These are phyloP conservation scores for Priceomyces haplophilus DNA, from an alignment of 805 yeast species.

Conservation along the genomic window DNA sequence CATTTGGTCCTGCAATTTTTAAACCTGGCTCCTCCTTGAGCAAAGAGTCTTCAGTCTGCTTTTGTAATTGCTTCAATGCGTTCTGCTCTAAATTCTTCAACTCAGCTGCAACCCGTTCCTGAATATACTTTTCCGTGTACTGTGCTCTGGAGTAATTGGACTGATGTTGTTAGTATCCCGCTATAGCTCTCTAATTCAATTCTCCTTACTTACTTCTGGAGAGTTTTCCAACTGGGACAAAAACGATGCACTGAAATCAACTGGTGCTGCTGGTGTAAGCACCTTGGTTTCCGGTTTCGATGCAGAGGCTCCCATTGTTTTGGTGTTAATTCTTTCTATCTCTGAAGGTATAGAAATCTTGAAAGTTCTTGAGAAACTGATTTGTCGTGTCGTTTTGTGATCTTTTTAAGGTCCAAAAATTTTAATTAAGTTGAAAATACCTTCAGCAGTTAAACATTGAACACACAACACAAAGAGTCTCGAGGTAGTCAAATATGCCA, in stretches of 20 bases:
- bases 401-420: background rate
- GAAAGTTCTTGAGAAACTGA: background rate
- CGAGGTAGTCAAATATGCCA: conserved; percentile 36
- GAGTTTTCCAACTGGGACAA: conserved; percentile 60
- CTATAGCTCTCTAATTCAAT: background rate
- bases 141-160: conserved; percentile 71
- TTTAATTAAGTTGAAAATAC: background rate
- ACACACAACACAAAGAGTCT: background rate
- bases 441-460: background rate
- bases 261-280: conserved; percentile 63
- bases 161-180: conserved; percentile 14
- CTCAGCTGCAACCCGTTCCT: conserved; percentile 60
- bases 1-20: conserved; percentile 33
- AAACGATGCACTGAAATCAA: conserved; percentile 63
- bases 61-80: conserved; percentile 50
- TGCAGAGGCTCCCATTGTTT: conserved; percentile 54
- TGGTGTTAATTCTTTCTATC: background rate
- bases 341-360: background rate
- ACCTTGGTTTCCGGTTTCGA: conserved; percentile 66
- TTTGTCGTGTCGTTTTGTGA: background rate
- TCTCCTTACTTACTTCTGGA: conserved; percentile 42
- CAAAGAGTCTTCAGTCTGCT: conserved; percentile 44
- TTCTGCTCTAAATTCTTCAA: conserved; percentile 53
- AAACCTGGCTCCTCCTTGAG: conserved; percentile 27
- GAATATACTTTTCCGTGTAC: conserved; percentile 61